phyloP scores from a whole-genome alignment of 306 rosid genomes.

The Leucaena leucocephala region DNA sequence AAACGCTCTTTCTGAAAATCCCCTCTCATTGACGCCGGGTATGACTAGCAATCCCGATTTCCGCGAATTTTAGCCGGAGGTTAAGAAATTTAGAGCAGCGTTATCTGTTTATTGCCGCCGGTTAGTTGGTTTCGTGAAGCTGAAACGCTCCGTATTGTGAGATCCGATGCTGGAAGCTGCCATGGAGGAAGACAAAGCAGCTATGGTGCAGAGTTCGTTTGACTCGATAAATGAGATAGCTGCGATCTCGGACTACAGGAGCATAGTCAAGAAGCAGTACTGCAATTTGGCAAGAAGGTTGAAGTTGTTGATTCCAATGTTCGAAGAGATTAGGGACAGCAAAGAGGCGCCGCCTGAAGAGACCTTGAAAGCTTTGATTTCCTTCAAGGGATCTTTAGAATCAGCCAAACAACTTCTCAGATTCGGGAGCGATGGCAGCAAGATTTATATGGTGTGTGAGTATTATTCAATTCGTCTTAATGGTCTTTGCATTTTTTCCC shows the following conservation, averaged over 20 bases:
- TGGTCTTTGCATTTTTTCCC: slow-evolving; percentile 7
- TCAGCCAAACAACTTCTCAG: slow-evolving; percentile 75
- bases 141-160: slow-evolving; percentile 35
- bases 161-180: slow-evolving; percentile 36
- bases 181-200: slow-evolving; percentile 76
- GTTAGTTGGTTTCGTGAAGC: neutral
- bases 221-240: slow-evolving; percentile 70
- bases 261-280: slow-evolving; percentile 82
- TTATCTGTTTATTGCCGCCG: neutral
- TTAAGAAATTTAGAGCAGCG: neutral
- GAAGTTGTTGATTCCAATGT: slow-evolving; percentile 88
- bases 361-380: slow-evolving; percentile 58
- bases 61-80: slow-evolving; percentile 18
- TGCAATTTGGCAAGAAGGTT: slow-evolving; percentile 85
- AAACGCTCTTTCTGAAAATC: slow-evolving; percentile 5
- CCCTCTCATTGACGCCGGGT: slow-evolving; percentile 37
- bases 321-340: slow-evolving; percentile 85
- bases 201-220: slow-evolving; percentile 51
- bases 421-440: slow-evolving; percentile 84
- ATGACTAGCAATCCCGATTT: slow-evolving; percentile 35
- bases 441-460: slow-evolving; percentile 85
- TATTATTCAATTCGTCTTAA: slow-evolving; percentile 3
- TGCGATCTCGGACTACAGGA: slow-evolving; percentile 78
- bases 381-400: slow-evolving; percentile 63
- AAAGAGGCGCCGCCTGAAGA: slow-evolving; percentile 48